A percentile compares a stretch with the other conserved stretches of the same genome.
These are phyloP conservation scores for Fusarium foetens DNA, from an alignment of 2,329 filamentous ascomycete species.

Conservation along the genomic window DNA sequence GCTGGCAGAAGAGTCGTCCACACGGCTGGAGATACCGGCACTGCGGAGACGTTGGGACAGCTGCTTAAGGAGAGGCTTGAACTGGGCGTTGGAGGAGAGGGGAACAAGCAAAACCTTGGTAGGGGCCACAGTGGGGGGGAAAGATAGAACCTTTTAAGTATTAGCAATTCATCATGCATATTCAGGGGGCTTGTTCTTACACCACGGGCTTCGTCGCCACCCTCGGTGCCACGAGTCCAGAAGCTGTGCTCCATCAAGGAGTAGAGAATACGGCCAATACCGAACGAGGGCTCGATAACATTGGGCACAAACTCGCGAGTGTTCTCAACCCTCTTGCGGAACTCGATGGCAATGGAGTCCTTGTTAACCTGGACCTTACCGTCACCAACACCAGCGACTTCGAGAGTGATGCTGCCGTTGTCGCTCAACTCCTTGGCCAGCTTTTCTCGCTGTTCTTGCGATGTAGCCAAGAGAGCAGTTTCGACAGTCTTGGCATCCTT, in stretches of 20 bases:
- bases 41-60: slow-evolving; percentile 81
- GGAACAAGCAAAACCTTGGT: slow-evolving; percentile 95
- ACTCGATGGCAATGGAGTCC: slow-evolving; percentile 85
- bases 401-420: slow-evolving; percentile 79
- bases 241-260: slow-evolving; percentile 93
- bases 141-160: slow-evolving; percentile 60
- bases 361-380: slow-evolving; percentile 83
- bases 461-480: slow-evolving; percentile 76
- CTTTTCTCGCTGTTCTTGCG: slow-evolving; percentile 84
- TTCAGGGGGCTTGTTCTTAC: slow-evolving; percentile 69
- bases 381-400: slow-evolving; percentile 72
- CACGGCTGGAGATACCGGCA: slow-evolving; percentile 80
- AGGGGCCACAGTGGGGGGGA: slow-evolving; percentile 77
- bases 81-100: slow-evolving; percentile 81
- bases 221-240: slow-evolving; percentile 78
- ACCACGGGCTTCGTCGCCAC: slow-evolving; percentile 79
- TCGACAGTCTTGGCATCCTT: slow-evolving; percentile 91
- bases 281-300: slow-evolving; percentile 97
- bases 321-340: slow-evolving; percentile 83
- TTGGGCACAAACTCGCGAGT: slow-evolving; percentile 93
- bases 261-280: slow-evolving; percentile 95
- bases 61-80: slow-evolving; percentile 78
- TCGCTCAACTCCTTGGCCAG: slow-evolving; percentile 78
- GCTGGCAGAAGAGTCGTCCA: slow-evolving; percentile 89
- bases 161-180: slow-evolving; percentile 25